Base-by-base conservation (phyloP, 1,284 basidiomycete genomes). In the Ceratobasidium sp. region DNA sequence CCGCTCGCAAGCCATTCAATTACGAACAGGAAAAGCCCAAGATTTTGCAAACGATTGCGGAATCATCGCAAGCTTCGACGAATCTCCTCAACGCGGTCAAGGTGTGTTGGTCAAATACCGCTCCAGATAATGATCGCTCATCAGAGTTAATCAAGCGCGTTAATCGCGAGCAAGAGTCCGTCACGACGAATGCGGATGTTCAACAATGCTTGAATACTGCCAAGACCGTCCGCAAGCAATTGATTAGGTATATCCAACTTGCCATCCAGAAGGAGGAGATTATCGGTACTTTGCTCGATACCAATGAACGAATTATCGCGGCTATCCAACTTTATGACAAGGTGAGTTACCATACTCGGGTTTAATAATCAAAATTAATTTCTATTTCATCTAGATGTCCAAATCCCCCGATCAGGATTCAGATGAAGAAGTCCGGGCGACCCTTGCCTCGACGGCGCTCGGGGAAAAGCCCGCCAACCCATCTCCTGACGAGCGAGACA, bases 181-280 rank as follows among this genome's bases (percentile, higher is more conserved):
- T 98, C 57, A 80, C 86, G 70, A 82, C 86, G 15, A 96, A 94
- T 76, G 82, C 84, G 52, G 86, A 89, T 22, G 94, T 98, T 3
- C 92, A 96, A 78, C 90, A 93, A 69, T 94, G 92, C 77, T 83
- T 98, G 35, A 82, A 82, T 65, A 89, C 87, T 73, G 91, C 93
- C 31, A 95, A 93, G 79, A 81, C 84, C n/a, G 85, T 85, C 6
- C 85, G 93, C 71, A 93, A 94, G 78, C 80, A 83, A 12, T 83
- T 99, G 70, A 90, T 98, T 55, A 88, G 93, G 57, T 99, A 97
- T 79, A 92, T 95, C 68, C 93, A 98, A 89, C 83, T 96, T 12
- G 94, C 58, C 2, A 62, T 97, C 35, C 90, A 92, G 77, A 92
- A 96, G 74, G 96, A 98, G 76, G 94, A 97, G 72, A 86, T 93